Evolutionary conservation across 164 flowering plant genomes (phyloP).

Genomic region (Magnolia changhungtana): DNA sequence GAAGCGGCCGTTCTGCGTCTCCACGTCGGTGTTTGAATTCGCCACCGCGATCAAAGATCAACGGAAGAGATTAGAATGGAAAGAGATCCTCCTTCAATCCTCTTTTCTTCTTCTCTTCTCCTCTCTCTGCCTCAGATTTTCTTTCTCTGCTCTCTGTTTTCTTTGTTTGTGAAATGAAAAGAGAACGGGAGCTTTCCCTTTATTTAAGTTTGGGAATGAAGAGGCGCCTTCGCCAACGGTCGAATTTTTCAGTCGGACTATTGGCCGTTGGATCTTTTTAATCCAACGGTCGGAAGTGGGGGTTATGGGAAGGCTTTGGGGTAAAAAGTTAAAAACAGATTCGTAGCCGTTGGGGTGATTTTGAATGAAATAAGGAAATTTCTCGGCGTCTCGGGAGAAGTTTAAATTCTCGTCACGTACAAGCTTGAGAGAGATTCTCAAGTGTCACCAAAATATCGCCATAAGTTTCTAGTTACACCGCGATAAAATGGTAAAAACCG

Average conservation of each 20-base stretch:
- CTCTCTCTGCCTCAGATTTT: background rate
- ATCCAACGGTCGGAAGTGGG: background rate
- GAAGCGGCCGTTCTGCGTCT: constrained; percentile 15
- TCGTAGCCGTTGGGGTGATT: background rate
- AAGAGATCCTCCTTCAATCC: background rate
- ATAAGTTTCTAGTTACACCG: too few species aligned
- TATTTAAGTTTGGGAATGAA: background rate
- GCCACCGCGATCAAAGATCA: constrained; percentile 15
- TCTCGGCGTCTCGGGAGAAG: too few species aligned
- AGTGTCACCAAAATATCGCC: too few species aligned
- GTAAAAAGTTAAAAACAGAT: background rate
- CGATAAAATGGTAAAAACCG: too few species aligned
- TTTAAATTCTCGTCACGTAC: too few species aligned
- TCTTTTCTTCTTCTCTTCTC: background rate
- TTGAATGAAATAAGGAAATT: background rate
- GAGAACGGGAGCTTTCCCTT: background rate
- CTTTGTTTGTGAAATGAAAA: background rate
- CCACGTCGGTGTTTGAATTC: constrained; percentile 12
- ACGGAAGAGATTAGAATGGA: background rate
- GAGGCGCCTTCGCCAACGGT: constrained; percentile 3
- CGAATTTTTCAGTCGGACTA: background rate
- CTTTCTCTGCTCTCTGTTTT: background rate
- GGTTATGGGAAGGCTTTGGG: background rate
- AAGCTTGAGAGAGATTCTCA: too few species aligned
- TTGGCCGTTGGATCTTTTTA: background rate